Base-by-base conservation (phyloP, 2,329 filamentous ascomycete genomes). In the Cryphonectria parasitica region DNA sequence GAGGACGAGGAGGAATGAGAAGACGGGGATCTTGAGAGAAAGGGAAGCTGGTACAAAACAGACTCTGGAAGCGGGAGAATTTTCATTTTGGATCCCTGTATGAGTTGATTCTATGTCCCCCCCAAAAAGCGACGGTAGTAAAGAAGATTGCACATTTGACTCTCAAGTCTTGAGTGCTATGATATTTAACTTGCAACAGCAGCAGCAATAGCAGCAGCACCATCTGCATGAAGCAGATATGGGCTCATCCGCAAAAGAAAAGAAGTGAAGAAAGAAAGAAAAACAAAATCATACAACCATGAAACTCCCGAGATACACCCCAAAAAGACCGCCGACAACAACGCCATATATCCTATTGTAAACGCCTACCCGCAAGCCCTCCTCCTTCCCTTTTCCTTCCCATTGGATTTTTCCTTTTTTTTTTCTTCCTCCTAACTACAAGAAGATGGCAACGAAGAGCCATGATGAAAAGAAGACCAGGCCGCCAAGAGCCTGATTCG, bases 381-480 rank as follows among this genome's bases (percentile, higher is more conserved):
- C 19, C 17, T 31, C 8, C 58, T 49, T 22, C 45, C 22, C 19
- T 7, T 49, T 49, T 19, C 45, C 22, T 17, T 3, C 41, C 3
- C 19, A 11, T n/a, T n/a, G 22, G 6, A 19, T 8, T n/a, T n/a
- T 49, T 19, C 34, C 34, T 49, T 39, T 39, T 11, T 39, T 39
- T 39, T 39, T 39, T 11, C 8, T 39, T 39, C 2, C 36, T 36
- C 34, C 36, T 36, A 39, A 49, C 22, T 49, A 69, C 22, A 64
- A 31, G n/a, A 36, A 69, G 7, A 49, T 49, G 2, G 36, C 36
- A 36, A 56, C 34, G 25, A 69, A 60, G 56, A 66, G 63, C 69
- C 64, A 64, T 19, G 70, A 64, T 19, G 70, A 64, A 43, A 61
- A 39, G 56, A 22, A 36, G 28, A 54, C 60, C 41, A 72, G 13